A percentile compares a stretch with the other conserved stretches of the same genome.
Conservation (phyloP, 2,329 filamentous ascomycete species). For the Penicillium olsonii region DNA sequence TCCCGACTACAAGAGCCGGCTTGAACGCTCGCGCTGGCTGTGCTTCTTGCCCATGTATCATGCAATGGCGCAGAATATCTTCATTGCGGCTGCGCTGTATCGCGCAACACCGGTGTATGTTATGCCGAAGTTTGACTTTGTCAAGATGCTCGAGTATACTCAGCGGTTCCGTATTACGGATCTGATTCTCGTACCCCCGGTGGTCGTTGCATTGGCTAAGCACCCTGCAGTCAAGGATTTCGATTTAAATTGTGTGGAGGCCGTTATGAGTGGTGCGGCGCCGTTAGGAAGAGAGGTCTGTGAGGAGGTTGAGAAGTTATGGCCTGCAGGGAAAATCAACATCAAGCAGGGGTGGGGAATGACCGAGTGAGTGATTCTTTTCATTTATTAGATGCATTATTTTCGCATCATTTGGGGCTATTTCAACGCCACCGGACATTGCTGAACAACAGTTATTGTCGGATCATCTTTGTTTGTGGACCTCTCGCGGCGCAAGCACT, state of each 20-base stretch:
- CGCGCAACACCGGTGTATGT: constrained; percentile 66
- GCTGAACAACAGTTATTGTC: not conserved
- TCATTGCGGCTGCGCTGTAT: constrained; percentile 60
- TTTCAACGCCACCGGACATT: not conserved
- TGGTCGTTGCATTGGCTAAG: constrained; percentile 73
- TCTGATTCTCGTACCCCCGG: constrained; percentile 70
- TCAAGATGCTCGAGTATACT: constrained; percentile 68
- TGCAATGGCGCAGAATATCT: constrained; percentile 71
- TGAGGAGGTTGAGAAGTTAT: constrained; percentile 60
- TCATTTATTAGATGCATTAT: not conserved
- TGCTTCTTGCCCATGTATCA: constrained; percentile 79
- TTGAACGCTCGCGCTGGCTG: constrained; percentile 50
- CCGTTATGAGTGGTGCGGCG: constrained; percentile 67
- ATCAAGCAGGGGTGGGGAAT: constrained; percentile 81
- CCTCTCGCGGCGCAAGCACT: not conserved
- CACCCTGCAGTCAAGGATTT: constrained; percentile 65
- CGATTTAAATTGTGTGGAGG: constrained; percentile 67
- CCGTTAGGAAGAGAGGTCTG: constrained; percentile 59
- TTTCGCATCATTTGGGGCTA: not conserved
- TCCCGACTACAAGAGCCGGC: constrained; percentile 52
- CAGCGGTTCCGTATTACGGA: constrained; percentile 68
- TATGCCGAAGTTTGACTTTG: constrained; percentile 76
- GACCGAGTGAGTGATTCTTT: constrained; percentile 65
- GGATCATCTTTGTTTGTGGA: not conserved
- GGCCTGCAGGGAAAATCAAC: constrained; percentile 52